Evolutionary conservation across 257 asterid genomes (phyloP).

Genomic region (Thymus quinquecostatus): DNA sequence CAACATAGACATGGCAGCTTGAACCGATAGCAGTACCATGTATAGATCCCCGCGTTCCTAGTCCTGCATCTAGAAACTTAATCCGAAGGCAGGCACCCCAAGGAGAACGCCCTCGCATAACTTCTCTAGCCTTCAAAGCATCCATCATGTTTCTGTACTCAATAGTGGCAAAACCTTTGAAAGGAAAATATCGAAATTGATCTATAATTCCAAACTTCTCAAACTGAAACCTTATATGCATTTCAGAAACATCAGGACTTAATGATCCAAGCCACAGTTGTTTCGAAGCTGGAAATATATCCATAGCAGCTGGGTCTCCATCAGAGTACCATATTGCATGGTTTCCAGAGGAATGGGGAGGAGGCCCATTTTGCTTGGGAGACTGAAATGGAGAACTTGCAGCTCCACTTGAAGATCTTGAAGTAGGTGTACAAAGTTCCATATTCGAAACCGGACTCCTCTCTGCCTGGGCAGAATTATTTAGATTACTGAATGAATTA

Average conservation of each 20-base stretch:
- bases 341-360: constrained; percentile 52
- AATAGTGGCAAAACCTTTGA: constrained; percentile 69
- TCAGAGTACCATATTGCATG: constrained; percentile 61
- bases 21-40: constrained; percentile 72
- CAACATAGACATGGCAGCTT: constrained; percentile 78
- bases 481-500: constrained; percentile 54
- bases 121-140: constrained; percentile 85
- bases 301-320: constrained; percentile 85
- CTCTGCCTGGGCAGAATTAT: constrained; percentile 54
- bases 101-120: constrained; percentile 73
- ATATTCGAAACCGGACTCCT: constrained; percentile 51
- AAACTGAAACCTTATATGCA: constrained; percentile 66
- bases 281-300: constrained; percentile 79
- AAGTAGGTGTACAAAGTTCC: constrained; percentile 45
- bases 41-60: constrained; percentile 71
- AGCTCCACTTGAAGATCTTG: constrained; percentile 53
- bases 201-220: constrained; percentile 80
- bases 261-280: constrained; percentile 82
- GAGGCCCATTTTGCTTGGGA: constrained; percentile 52
- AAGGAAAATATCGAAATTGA: constrained; percentile 57
- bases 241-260: constrained; percentile 83
- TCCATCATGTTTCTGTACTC: constrained; percentile 78
- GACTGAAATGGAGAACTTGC: constrained; percentile 62
- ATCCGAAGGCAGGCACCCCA: constrained; percentile 77
- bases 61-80: constrained; percentile 75